Conservation (phyloP, 225 moss, liverwort and hornwort genomes). For the Asterella californica region DNA sequence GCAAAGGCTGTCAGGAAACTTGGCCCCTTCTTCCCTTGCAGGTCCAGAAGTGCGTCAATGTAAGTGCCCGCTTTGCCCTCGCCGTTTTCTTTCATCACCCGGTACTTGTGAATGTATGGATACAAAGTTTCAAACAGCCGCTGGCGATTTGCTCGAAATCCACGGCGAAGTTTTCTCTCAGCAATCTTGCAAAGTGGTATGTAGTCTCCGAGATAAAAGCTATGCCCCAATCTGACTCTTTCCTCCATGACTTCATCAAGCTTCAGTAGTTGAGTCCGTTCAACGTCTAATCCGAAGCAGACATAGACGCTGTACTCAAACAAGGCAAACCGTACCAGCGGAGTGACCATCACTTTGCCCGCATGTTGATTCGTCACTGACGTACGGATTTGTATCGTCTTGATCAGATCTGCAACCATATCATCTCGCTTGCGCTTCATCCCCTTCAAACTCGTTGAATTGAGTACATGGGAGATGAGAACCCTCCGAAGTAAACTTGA, state of each 20-base stretch:
- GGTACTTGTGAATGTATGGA: not conserved
- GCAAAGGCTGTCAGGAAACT: not conserved
- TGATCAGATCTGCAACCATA: not conserved
- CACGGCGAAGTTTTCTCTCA: not conserved
- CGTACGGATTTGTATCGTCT: not conserved
- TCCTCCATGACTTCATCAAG: not conserved
- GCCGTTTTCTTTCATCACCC: not conserved
- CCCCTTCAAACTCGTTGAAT: not conserved
- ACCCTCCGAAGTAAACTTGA: not conserved
- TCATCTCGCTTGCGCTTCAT: not conserved
- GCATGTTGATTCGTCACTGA: not conserved
- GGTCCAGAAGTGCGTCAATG: not conserved
- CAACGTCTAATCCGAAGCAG: not conserved
- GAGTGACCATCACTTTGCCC: not conserved
- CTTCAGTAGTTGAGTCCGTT: not conserved
- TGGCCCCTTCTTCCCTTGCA: not conserved
- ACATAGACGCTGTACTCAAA: not conserved
- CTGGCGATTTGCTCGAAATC: not conserved
- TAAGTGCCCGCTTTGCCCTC: not conserved
- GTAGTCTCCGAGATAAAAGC: slow-evolving; percentile 1
- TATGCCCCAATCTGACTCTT: not conserved
- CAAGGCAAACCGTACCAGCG: not conserved
- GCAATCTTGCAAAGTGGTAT: not conserved
- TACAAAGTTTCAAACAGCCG: not conserved
- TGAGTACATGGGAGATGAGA: not conserved